Evolutionary conservation across 306 rosid species (phyloP), one percentile per base, ranked within the genome.

Genomic region (Quercus wislizeni): DNA sequence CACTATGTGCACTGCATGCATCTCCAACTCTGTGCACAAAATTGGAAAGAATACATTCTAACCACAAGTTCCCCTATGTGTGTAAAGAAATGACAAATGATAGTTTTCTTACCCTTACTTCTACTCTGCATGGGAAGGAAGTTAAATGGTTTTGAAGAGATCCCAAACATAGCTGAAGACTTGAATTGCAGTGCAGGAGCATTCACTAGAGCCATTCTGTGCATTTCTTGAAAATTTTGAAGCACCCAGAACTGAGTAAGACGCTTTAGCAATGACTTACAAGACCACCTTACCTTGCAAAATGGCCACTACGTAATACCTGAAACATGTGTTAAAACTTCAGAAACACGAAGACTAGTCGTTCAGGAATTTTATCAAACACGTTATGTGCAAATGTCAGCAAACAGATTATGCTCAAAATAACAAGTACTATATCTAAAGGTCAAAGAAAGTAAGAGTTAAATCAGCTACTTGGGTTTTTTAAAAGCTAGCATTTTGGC

Each of bases 291-390:
- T 49, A 61, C 55, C 83, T 67, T 68, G 64, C 61, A 78, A 76
- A 56, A 54, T 30, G 43, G 59, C 25, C 9, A 25, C 25, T 5
- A 20, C 20, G 49, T 21, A n/a, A 64, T 54, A 55, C 49, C 46
- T 33, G 58, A 74, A 82, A 76, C 25, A 30, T 20, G 57, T 0
- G 56, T 49, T 6, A 69, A 65, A 72, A 23, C 61, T 61, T 5
- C 27, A 38, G 10, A 15, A 31, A 20, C 55, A 73, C 6, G 28
- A 62, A 41, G 31, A 9, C 13, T 4, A 3, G 17, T 54, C 75
- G 35, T 15, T 71, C 46, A 78, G 85, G 86, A 84, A 78, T 87
- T 82, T 84, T 65, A 71, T 64, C 96, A 41, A 88, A 81, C 90
- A 87, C 41, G 11, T 89, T 20, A 56, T 41, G 82, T 57, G 88